phyloP scores from a whole-genome alignment of 2,329 filamentous ascomycete genomes.

The Clonostachys rhizophaga region DNA sequence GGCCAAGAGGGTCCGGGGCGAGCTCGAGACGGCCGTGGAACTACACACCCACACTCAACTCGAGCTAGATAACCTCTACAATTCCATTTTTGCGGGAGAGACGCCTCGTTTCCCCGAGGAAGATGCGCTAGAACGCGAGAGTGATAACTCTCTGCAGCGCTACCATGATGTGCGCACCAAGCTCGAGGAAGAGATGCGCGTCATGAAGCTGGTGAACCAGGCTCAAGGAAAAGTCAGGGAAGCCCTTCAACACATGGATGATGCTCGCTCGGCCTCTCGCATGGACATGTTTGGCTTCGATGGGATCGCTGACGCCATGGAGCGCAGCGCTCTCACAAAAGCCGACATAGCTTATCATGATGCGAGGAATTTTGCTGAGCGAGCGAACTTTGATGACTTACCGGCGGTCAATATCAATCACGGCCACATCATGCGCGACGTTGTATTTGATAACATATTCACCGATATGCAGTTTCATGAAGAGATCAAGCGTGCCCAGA shows the following conservation, averaged over 20 bases:
- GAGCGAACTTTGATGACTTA: constrained; percentile 16
- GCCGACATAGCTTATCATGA: constrained; percentile 25
- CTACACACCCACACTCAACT: constrained; percentile 32
- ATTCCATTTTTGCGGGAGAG: constrained; percentile 46
- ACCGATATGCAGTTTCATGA: constrained; percentile 46
- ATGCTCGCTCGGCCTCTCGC: constrained; percentile 32
- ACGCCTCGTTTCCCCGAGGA: constrained; percentile 50
- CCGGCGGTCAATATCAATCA: constrained; percentile 35
- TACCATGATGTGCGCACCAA: constrained; percentile 29
- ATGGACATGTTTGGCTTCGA: constrained; percentile 39
- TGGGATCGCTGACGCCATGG: not conserved
- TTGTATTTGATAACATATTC: constrained; percentile 52
- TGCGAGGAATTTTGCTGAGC: not conserved
- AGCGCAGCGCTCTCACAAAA: constrained; percentile 4
- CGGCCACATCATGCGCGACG: constrained; percentile 40
- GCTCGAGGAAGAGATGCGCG: constrained; percentile 34
- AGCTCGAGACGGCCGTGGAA: constrained; percentile 25
- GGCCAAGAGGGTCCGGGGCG: constrained; percentile 24
- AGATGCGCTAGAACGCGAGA: constrained; percentile 35
- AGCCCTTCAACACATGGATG: constrained; percentile 27
- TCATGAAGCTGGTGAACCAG: constrained; percentile 28
- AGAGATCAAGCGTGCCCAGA: constrained; percentile 38
- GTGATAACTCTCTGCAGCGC: constrained; percentile 21
- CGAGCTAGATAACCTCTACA: constrained; percentile 38
- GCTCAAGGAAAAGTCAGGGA: constrained; percentile 26